Percentiles rank a stretch among this genome's conserved stretches.
These are phyloP conservation scores for Artomyces pyxidatus DNA, from an alignment of 768 basidiomycete genomes.

Conservation along the genomic window DNA sequence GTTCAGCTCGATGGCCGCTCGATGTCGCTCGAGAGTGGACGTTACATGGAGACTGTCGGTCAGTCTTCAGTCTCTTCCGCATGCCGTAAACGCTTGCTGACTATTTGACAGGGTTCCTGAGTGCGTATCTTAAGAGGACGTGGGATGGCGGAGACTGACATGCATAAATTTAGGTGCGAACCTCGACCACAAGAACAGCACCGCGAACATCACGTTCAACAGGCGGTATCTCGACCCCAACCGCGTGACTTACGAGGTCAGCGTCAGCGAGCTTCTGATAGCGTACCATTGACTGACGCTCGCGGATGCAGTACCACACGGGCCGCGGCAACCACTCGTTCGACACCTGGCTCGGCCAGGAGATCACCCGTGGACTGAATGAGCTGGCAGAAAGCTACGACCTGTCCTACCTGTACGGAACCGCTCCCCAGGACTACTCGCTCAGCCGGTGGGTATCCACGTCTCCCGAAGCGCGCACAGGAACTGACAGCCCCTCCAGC, in stretches of 20 bases:
- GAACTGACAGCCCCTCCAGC: conserved; percentile 24
- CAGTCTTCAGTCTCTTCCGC: conserved; percentile 13
- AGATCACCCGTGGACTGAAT: conserved; percentile 48
- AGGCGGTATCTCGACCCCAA: conserved; percentile 78
- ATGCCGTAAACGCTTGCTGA: not conserved
- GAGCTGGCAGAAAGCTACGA: conserved; percentile 51
- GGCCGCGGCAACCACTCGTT: conserved; percentile 41
- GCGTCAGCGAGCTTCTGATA: conserved; percentile 1
- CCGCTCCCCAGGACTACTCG: conserved; percentile 70
- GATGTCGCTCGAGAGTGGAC: conserved; percentile 74
- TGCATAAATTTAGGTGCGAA: conserved; percentile 38
- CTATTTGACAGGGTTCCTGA: conserved; percentile 46
- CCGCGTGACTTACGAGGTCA: conserved; percentile 66
- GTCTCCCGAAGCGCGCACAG: conserved; percentile 12
- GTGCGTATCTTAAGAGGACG: conserved; percentile 27
- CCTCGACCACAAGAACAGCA: conserved; percentile 32
- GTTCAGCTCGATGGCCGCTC: conserved; percentile 66
- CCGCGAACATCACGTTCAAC: conserved; percentile 49
- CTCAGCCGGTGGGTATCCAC: conserved; percentile 38
- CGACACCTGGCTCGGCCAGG: conserved; percentile 47
- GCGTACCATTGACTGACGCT: not conserved
- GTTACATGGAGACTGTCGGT: conserved; percentile 93
- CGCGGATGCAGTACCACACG: conserved; percentile 59
- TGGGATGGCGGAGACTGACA: conserved; percentile 1
- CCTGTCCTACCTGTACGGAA: conserved; percentile 56